Evolutionary conservation across 495 filamentous ascomycete genomes (phyloP).

Genomic region (Haplographium delicatum): DNA sequence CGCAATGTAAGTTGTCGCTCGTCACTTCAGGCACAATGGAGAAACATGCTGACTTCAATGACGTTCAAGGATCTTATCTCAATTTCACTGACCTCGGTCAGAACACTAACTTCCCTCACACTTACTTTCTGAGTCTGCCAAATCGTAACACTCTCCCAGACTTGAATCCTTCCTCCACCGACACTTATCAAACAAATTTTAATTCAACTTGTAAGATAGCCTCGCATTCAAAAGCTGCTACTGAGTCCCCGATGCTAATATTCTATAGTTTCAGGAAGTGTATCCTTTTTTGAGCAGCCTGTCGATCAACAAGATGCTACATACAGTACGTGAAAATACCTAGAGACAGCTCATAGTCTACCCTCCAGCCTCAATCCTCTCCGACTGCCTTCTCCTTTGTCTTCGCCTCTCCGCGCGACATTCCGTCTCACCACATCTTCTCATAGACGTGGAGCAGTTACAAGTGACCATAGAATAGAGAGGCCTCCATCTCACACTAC

Average conservation of each 20-base stretch:
- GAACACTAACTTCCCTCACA: background rate
- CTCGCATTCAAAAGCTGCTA: background rate
- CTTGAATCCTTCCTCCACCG: background rate
- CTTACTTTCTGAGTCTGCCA: background rate
- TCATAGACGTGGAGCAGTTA: background rate
- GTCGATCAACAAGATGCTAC: constrained; percentile 4
- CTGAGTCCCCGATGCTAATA: constrained; percentile 1
- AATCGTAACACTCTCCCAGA: constrained; percentile 4
- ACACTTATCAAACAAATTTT: background rate
- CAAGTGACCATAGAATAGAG: background rate
- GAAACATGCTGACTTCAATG: constrained; percentile 4
- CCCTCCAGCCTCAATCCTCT: background rate
- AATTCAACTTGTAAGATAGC: background rate
- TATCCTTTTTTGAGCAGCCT: constrained; percentile 1
- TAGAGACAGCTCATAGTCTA: background rate
- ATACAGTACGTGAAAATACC: constrained; percentile 8
- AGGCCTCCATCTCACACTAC: background rate
- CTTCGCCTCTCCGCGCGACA: background rate
- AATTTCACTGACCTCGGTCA: background rate
- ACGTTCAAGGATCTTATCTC: background rate
- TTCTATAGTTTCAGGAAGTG: constrained; percentile 5
- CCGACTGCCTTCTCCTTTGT: background rate
- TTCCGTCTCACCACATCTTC: background rate
- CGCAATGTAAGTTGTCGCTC: constrained; percentile 3
- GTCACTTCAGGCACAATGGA: constrained; percentile 1